Percentiles rank a stretch among this genome's conserved stretches.
These are phyloP conservation scores for Neurospora sublineolata DNA, from an alignment of 495 filamentous ascomycete genomes.

Conservation along the genomic window DNA sequence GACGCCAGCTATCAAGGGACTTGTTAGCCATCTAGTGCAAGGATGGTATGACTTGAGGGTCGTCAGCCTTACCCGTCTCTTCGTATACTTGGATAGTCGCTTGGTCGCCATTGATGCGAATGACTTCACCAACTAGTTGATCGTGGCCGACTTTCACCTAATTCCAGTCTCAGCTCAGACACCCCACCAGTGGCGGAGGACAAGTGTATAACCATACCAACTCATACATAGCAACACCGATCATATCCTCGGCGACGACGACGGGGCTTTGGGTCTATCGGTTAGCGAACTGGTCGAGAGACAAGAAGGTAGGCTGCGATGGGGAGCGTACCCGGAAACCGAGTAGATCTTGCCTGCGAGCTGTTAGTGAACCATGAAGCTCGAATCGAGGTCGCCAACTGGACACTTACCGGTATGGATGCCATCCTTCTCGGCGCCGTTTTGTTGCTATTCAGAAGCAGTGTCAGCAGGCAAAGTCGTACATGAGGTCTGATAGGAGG, in stretches of 20 bases:
- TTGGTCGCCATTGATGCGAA: slow-evolving; percentile 90
- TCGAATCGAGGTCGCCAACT: slow-evolving; percentile 3
- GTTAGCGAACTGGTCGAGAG: slow-evolving; percentile 11
- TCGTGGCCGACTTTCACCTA: slow-evolving; percentile 74
- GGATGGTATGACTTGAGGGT: slow-evolving; percentile 1
- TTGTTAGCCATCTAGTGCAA: slow-evolving; percentile 3
- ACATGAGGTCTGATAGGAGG: not conserved
- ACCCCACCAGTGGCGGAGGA: slow-evolving; percentile 25
- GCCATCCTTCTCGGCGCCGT: slow-evolving; percentile 28
- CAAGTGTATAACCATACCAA: slow-evolving; percentile 38
- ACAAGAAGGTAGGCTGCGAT: not conserved
- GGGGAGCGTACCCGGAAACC: slow-evolving; percentile 54
- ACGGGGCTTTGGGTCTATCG: slow-evolving; percentile 55
- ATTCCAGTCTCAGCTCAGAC: slow-evolving; percentile 33
- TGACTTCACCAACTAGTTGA: slow-evolving; percentile 87
- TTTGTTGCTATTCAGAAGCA: slow-evolving; percentile 8
- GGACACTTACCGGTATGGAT: slow-evolving; percentile 23
- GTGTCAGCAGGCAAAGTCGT: not conserved
- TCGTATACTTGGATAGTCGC: slow-evolving; percentile 98
- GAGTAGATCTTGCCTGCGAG: slow-evolving; percentile 63
- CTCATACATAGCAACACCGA: slow-evolving; percentile 99
- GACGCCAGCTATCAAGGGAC: slow-evolving; percentile 58
- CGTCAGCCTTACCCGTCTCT: slow-evolving; percentile 64
- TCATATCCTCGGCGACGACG: slow-evolving; percentile 95
- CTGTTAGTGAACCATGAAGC: slow-evolving; percentile 11